Evolutionary conservation across 148 eudicot species (phyloP), one percentile per base, ranked within the genome.

Genomic region (Tetragonia tetragonoides): DNA sequence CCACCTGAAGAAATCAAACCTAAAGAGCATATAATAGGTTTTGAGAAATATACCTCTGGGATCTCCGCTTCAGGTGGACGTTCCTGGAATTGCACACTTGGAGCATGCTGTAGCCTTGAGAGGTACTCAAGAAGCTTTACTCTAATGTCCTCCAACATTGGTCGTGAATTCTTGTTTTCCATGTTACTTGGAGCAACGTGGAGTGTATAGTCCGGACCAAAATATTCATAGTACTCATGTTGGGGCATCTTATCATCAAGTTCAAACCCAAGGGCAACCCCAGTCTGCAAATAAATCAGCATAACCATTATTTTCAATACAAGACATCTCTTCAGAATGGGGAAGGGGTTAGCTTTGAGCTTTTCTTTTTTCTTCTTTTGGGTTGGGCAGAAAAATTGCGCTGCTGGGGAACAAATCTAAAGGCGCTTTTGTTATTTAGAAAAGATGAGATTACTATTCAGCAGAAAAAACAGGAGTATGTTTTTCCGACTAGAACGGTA

Each of bases 121-220:
- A 93, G 89, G 84, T 91, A 71, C 23, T 91, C 96, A 70, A 93
- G 92, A 90, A 93, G 96, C 87, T 85, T 85, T 76, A 82, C 76
- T 80, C 87, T 87, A 54, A 91, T 93, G 12, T 90, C 91, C 15
- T 93, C 98, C 85, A 93, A 60, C 79, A 86, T 80, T 63, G 80
- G 91, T 12, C 91, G 85, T 37, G 96, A 81, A 70, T 91, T 93
- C 83, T 93, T 90, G 82, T 93, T 91, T 84, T 90, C 96, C 97
- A 93, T 91, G 85, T 91, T 93, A 88, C 98, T 93, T 62, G 96
- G 91, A 77, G 94, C 92, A 75, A 93, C 96, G 78, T 93, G 96
- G 62, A 93, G 94, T 49, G 91, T 89, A 84, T 90, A 93, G 64
- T 93, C 98, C 59, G 98, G 96, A 65, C 98, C 96, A 76, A 91